Conservation (phyloP, 2,329 filamentous ascomycete genomes). For the Piedraia hortae region DNA sequence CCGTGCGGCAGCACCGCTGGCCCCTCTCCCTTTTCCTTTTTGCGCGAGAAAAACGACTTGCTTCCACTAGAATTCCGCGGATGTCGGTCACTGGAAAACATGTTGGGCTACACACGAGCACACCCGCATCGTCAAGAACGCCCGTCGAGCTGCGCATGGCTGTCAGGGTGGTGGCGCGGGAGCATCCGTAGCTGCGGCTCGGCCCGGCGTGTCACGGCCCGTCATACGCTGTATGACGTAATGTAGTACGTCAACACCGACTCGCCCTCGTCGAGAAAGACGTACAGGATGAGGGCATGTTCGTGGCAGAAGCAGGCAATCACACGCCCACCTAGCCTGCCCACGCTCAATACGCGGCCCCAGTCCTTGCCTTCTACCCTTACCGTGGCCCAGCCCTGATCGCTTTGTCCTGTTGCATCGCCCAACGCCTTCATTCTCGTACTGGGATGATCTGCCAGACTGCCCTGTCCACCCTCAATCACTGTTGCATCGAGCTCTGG, state of each 20-base stretch:
- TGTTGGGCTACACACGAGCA: too few species aligned
- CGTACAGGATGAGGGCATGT: constrained; percentile 57
- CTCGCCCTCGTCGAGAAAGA: constrained; percentile 53
- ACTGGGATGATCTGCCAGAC: constrained; percentile 52
- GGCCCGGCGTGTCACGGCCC: background rate
- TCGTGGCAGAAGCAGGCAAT: constrained; percentile 75
- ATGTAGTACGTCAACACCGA: constrained; percentile 48
- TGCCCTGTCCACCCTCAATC: constrained; percentile 34
- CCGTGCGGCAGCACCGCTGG: constrained; percentile 17
- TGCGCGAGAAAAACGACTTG: constrained; percentile 66
- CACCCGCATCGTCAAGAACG: too few species aligned
- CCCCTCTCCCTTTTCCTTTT: constrained; percentile 50
- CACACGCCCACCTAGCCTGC: constrained; percentile 63
- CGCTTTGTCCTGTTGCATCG: constrained; percentile 32
- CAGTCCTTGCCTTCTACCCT: constrained; percentile 83
- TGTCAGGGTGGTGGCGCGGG: background rate
- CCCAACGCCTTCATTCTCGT: constrained; percentile 40
- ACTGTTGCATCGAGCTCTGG: constrained; percentile 61
- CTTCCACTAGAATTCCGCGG: constrained; percentile 55
- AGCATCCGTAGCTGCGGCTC: background rate
- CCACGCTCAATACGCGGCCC: constrained; percentile 81
- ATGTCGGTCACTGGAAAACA: constrained; percentile 33
- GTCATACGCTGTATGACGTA: constrained; percentile 23
- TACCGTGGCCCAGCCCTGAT: constrained; percentile 67
- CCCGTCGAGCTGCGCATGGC: background rate